phyloP scores from a whole-genome alignment of 2,329 filamentous ascomycete species.

The Sclerotinia minor region DNA sequence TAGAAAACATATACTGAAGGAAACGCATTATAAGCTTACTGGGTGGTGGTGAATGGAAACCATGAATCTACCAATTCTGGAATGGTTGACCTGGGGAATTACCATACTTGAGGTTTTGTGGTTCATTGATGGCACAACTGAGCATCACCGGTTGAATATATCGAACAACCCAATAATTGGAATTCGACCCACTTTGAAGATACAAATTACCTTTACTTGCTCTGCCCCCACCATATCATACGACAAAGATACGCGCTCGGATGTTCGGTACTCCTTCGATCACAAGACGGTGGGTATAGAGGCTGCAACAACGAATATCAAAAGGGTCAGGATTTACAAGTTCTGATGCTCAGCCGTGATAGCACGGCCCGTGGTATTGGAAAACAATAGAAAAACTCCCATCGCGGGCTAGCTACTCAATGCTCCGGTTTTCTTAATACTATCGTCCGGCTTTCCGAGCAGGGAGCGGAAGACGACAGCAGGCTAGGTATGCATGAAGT shows the following conservation, averaged over 20 bases:
- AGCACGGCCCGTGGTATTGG: not conserved
- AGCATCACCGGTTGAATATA: not conserved
- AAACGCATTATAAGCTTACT: constrained; percentile 8
- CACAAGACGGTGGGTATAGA: not conserved
- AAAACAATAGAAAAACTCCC: not conserved
- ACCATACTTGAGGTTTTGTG: constrained; percentile 6
- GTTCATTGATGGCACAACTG: not conserved
- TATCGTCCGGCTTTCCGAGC: not conserved
- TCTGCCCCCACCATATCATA: constrained; percentile 1
- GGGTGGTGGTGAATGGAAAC: not conserved
- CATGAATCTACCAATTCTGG: not conserved
- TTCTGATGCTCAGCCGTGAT: not conserved
- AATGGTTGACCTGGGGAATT: not conserved
- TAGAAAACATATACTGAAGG: not conserved
- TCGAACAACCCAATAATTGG: not conserved
- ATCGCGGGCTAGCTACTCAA: not conserved
- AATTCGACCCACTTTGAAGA: not conserved
- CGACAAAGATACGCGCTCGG: not conserved
- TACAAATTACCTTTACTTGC: not conserved
- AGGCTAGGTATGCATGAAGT: not conserved
- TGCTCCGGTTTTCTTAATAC: not conserved
- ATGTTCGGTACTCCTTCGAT: not conserved
- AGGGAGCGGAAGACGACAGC: not conserved
- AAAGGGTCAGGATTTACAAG: not conserved
- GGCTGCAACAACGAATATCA: not conserved